Evolutionary conservation across 768 basidiomycete genomes (phyloP).

Genomic region (Pleurotus cornucopiae): DNA sequence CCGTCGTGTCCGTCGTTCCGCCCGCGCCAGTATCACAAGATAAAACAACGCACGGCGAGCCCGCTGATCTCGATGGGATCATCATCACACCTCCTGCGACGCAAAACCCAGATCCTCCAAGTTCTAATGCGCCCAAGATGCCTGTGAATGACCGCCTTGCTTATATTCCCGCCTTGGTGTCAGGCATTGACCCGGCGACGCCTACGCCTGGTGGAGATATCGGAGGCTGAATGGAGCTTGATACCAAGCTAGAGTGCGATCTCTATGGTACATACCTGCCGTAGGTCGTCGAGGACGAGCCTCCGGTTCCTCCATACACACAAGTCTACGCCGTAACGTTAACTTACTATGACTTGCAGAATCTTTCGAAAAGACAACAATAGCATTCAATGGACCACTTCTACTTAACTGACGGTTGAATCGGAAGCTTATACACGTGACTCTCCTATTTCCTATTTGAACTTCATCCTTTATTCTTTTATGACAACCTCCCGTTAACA

Average conservation of each 20-base stretch:
- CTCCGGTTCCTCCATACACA: no score
- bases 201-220: conserved; percentile 31
- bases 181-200: conserved; percentile 40
- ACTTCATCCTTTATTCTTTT: no score
- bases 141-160: conserved; percentile 35
- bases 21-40: conserved; percentile 19
- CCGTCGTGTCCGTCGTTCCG: conserved; percentile 14
- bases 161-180: conserved; percentile 32
- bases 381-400: no score
- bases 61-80: background rate
- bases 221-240: conserved; percentile 17
- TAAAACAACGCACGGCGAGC: background rate
- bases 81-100: conserved; percentile 46
- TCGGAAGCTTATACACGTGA: no score
- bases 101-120: conserved; percentile 56
- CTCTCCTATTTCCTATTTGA: no score
- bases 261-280: background rate
- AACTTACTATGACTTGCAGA: no score
- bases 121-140: conserved; percentile 44
- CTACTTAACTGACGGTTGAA: no score
- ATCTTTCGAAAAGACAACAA: no score
- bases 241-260: conserved; percentile 40
- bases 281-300: no score
- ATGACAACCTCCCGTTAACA: no score
- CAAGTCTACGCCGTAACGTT: no score